A percentile compares a stretch with the other conserved stretches of the same genome.
Conservation (phyloP, 2,329 filamentous ascomycete species). For the Monosporascus sp. region DNA sequence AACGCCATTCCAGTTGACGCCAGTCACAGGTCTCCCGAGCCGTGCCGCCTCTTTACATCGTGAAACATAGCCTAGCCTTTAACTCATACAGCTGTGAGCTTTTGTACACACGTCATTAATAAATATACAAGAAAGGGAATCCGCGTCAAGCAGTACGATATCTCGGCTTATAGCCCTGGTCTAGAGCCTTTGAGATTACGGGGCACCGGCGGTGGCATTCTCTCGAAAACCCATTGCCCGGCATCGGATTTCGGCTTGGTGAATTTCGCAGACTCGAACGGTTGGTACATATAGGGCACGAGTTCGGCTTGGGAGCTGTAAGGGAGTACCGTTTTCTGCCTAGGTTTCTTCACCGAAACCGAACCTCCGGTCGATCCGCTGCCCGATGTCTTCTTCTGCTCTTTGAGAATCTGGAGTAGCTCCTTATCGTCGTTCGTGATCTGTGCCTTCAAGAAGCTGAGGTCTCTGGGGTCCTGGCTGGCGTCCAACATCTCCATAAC, state of each 20-base stretch:
- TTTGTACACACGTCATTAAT: background rate
- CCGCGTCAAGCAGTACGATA: background rate
- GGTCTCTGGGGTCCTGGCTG: constrained; percentile 35
- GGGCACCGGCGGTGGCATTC: constrained; percentile 10
- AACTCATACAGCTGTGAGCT: background rate
- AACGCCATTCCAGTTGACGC: background rate
- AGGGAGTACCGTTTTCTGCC: constrained; percentile 25
- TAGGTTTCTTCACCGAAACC: constrained; percentile 11
- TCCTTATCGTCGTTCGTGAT: constrained; percentile 72
- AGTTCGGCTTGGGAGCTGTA: constrained; percentile 33
- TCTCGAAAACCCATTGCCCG: constrained; percentile 20
- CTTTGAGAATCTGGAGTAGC: constrained; percentile 65
- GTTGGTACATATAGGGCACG: constrained; percentile 32
- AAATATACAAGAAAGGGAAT: background rate
- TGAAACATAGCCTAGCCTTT: background rate
- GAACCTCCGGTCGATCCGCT: constrained; percentile 6
- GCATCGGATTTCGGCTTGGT: constrained; percentile 10
- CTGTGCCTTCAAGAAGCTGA: constrained; percentile 75
- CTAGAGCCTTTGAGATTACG: background rate
- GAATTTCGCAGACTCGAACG: constrained; percentile 32
- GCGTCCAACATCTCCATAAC: constrained; percentile 72
- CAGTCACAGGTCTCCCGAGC: background rate
- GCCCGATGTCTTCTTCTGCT: constrained; percentile 37
- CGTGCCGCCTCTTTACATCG: background rate
- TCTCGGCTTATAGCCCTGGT: background rate